Evolutionary conservation across 2,329 filamentous ascomycete species (phyloP), one percentile per base, ranked within the genome.

Genomic region (Alternaria longipes): DNA sequence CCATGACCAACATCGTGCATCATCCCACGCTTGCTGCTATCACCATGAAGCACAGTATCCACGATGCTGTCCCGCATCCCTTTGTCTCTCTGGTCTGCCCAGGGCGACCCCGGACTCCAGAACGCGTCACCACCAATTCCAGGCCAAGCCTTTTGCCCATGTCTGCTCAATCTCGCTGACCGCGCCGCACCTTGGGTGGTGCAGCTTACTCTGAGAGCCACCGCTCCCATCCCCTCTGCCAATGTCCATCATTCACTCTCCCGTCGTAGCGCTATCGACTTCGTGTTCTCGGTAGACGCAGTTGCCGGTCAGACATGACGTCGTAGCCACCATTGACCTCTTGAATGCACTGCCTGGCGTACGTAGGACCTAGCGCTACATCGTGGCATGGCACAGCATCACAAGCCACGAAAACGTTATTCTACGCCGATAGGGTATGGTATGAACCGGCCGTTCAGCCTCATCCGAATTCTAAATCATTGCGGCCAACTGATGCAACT

Each of bases 171-270:
- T 53, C 41, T 45, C 36, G 54, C 60, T 60, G 54, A 64, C 64
- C 49, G 59, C 36, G 63, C 65, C 56, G 58, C 60, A 60, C 49
- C 40, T 38, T 54, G 51, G 22, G 38, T 18, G n/a, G 32, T 44
- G 14, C 38, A n/a, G 60, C 59, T 58, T 60, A 57, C 56, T 40
- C 51, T 32, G 44, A 24, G 54, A 52, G 57, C 60, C 60, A 63
- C 63, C 63, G 54, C 60, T 63, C 42, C 47, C 42, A 36, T 41
- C 41, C n/a, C 46, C 24, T 59, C 46, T 55, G 45, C 44, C 50
- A 51, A 11, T 42, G 42, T 30, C 49, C 26, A 45, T 20, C 38
- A 7, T 28, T 47, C 50, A 51, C 45, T 32, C 22, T 41, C 20
- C 18, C 8, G 32, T 49, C 51, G 40, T 51, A 58, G 28, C 45